Conservation (phyloP, 768 basidiomycete species). For the Daedalea quercina region DNA sequence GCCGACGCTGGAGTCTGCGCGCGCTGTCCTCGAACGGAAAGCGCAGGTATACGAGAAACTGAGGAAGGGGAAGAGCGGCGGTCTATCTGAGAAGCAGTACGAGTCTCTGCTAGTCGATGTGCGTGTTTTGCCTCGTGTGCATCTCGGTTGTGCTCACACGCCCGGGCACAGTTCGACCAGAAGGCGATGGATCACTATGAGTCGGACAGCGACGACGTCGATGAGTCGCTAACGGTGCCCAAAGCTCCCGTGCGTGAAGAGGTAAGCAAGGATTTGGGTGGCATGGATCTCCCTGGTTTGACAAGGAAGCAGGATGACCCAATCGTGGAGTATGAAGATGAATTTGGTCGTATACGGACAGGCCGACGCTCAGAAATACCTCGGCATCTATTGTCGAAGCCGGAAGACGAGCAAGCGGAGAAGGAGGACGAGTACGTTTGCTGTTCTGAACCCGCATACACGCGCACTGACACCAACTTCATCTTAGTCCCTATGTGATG, state of each 20-base stretch:
- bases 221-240: constrained; percentile 69
- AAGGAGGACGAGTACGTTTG: constrained; percentile 42
- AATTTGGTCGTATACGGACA: constrained; percentile 74
- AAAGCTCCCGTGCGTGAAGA: constrained; percentile 33
- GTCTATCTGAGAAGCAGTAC: constrained; percentile 69
- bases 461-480: constrained; percentile 1
- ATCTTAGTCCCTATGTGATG: constrained; percentile 18
- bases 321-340: constrained; percentile 80
- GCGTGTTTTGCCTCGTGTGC: constrained; percentile 20
- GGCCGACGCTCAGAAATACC: constrained; percentile 73
- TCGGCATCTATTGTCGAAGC: constrained; percentile 44
- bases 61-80: constrained; percentile 69
- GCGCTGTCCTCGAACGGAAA: constrained; percentile 68
- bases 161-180: constrained; percentile 51
- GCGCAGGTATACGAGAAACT: constrained; percentile 77
- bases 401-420: constrained; percentile 44
- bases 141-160: not conserved
- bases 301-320: constrained; percentile 54
- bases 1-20: constrained; percentile 66
- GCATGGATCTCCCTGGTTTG: not conserved
- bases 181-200: constrained; percentile 48
- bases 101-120: constrained; percentile 69
- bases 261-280: constrained; percentile 20
- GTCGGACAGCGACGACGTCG: constrained; percentile 70
- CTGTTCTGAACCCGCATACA: constrained; percentile 26